Base-by-base conservation (phyloP, 495 filamentous ascomycete genomes). In the Chaetomidium leptoderma region DNA sequence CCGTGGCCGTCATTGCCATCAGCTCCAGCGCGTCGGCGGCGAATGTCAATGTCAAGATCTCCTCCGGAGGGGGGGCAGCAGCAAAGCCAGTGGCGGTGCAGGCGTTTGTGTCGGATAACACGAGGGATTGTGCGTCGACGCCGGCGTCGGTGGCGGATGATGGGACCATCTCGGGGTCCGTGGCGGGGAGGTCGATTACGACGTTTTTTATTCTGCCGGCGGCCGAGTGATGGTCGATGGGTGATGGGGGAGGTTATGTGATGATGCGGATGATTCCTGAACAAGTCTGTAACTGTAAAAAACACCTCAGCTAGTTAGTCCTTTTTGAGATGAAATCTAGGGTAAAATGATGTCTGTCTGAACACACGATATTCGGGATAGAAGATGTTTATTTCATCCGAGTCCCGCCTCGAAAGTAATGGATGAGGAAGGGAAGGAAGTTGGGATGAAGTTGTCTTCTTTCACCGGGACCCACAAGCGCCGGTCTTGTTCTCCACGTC, bases 1-100 rank as follows among this genome's bases (percentile, higher is more conserved):
- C 64, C 29, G 54, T 80, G 11, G 75, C 72, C 0, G 70, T 80
- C 0, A 64, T 76, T 26, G 71, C 78, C 10, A 76, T 82, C 37
- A 81, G 78, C 60, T 74, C 75, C 8, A 71, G 73, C 4, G 63
- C 32, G 11, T 62, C 63, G 19, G 65, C 67, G n/a, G 53, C 53
- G 19, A 65, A 21, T 6, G 70, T 73, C 3, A 61, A 17, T 11
- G 55, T 75, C 49, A 30, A 19, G 45, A 32, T 48, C 27, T 57
- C 47, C 0, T n/a, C n/a, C n/a, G n/a, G n/a, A n/a, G 72, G 65
- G 2, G 57, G 32, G 14, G 59, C 19, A 1, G 59, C 57, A 2
- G 40, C 14, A 2, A 35, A 33, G 35, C 58, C 54, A 35, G 53
- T 53, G 11, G 58, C 49, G 13, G 72, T 66, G n/a, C 64, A 66